These are phyloP conservation scores for Aspergillus latus DNA, from an alignment of 2,329 filamentous ascomycete species.

Conservation along the genomic window DNA sequence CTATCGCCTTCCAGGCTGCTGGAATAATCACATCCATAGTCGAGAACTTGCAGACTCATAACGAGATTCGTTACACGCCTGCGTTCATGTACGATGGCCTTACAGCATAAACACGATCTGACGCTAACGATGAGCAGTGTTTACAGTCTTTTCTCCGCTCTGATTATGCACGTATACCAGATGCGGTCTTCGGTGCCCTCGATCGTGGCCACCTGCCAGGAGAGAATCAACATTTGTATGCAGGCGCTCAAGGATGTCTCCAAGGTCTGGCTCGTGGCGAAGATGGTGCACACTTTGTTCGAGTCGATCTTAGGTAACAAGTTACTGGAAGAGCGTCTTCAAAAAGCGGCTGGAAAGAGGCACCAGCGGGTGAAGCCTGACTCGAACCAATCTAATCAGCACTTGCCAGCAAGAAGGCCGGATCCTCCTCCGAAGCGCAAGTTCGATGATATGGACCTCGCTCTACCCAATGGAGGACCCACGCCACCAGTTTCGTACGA, in stretches of 20 bases:
- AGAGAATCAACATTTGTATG: conserved; percentile 85
- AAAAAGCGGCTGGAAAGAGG: conserved; percentile 83
- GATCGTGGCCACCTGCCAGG: conserved; percentile 84
- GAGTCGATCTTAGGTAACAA: conserved; percentile 97
- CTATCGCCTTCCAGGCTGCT: conserved; percentile 95
- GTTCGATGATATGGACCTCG: conserved; percentile 94
- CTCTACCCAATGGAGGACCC: conserved; percentile 75
- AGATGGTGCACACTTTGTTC: conserved; percentile 97
- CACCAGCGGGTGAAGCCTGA: conserved; percentile 69
- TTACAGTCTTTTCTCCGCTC: conserved; percentile 92
- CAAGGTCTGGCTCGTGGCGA: conserved; percentile 94
- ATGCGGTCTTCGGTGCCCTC: conserved; percentile 93
- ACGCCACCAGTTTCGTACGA: conserved; percentile 97
- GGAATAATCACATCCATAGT: conserved; percentile 97
- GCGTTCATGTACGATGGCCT: conserved; percentile 71
- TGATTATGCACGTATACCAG: conserved; percentile 99
- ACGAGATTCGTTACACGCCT: conserved; percentile 84
- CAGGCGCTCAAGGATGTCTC: conserved; percentile 89
- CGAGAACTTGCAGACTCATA: conserved; percentile 78
- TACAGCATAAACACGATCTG: not conserved
- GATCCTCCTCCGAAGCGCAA: conserved; percentile 70
- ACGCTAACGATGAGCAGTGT: conserved; percentile 53
- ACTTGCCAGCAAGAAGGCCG: conserved; percentile 32
- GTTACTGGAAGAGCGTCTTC: conserved; percentile 81
- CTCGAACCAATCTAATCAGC: conserved; percentile 39